Base-by-base conservation (phyloP, 768 basidiomycete species). In the Mycena floridula region DNA sequence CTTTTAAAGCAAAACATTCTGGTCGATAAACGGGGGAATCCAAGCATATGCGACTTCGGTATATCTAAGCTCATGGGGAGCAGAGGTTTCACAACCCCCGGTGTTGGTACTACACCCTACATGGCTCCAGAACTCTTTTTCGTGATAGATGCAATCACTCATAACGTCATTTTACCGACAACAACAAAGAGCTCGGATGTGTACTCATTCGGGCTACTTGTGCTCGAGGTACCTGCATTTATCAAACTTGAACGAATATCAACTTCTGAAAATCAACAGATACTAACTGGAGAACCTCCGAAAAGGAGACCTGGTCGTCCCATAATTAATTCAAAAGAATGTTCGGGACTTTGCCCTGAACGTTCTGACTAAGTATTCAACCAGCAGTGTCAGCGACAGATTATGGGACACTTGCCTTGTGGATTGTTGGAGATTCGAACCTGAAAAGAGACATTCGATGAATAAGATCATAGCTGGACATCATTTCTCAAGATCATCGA, bases 1-100 rank as follows among this genome's bases (percentile, higher is more conserved):
- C n/a, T n/a, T n/a, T n/a, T n/a, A n/a, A 20, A 58, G 57, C 40
- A 42, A 18, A 60, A 60, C 24, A 50, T 60, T n/a, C 35, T 59
- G 11, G 48, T 60, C 18, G 47, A 54, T 35, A 45, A 50, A 9
- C 38, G 38, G 4, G 50, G 50, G 2, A 37, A 38, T 25, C 48
- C 55, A 6, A 51, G 48, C 23, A 46, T 60, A 2, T 44, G 50
- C 5, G 59, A 60, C 40, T 60, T 58, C 27, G 59, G 59, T 1
- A 40, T 60, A 11, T 53, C 57, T 4, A 38, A 28, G 25, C 32
- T 51, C 13, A 5, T 51, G 2, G 42, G 45, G 28, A 40, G 23
- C 20, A 30, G 25, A 4, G 51, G 51, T 1, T 45, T 45, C 24
- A 50, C 50, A 13, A 50, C 50, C 8, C 8, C 28, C 11, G 50